These are phyloP conservation scores for Nicotiana tabacum DNA, from an alignment of 257 asterid species.

Conservation along the genomic window DNA sequence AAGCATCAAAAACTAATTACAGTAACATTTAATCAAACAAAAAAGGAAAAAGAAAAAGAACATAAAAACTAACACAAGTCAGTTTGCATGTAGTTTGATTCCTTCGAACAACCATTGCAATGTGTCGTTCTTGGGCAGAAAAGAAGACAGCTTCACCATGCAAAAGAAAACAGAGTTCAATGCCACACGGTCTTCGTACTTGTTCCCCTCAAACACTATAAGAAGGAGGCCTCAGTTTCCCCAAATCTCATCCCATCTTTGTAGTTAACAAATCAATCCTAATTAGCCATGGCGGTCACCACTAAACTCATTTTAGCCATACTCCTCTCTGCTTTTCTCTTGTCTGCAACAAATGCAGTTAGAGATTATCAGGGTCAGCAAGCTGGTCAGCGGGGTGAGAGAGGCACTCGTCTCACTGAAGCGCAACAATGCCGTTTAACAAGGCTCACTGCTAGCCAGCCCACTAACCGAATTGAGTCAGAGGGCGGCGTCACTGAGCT, in stretches of 20 bases:
- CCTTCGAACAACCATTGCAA: slow-evolving; percentile 18
- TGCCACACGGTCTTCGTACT: slow-evolving; percentile 1
- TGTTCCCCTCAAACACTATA: background rate
- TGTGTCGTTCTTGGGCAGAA: slow-evolving; percentile 22
- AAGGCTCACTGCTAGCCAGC: slow-evolving; percentile 39
- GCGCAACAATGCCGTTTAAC: slow-evolving; percentile 49
- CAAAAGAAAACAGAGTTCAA: slow-evolving; percentile 25
- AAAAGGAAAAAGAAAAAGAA: background rate
- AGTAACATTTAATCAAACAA: background rate
- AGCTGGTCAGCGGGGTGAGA: background rate
- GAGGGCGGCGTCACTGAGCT: slow-evolving; percentile 57
- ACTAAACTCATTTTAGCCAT: slow-evolving; percentile 26
- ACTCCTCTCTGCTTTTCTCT: slow-evolving; percentile 17
- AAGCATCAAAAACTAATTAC: background rate
- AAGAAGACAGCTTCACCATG: slow-evolving; percentile 24
- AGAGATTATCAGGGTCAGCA: background rate
- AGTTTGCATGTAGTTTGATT: background rate
- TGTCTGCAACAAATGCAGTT: slow-evolving; percentile 21
- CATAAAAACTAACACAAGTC: background rate
- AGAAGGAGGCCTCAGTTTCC: background rate
- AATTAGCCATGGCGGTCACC: background rate
- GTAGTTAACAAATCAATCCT: background rate
- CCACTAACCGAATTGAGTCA: slow-evolving; percentile 26
- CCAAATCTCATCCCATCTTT: background rate
- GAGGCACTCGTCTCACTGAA: slow-evolving; percentile 18